These are phyloP conservation scores for Fraxinus floribunda DNA, from an alignment of 305 asterid genomes.

Conservation along the genomic window DNA sequence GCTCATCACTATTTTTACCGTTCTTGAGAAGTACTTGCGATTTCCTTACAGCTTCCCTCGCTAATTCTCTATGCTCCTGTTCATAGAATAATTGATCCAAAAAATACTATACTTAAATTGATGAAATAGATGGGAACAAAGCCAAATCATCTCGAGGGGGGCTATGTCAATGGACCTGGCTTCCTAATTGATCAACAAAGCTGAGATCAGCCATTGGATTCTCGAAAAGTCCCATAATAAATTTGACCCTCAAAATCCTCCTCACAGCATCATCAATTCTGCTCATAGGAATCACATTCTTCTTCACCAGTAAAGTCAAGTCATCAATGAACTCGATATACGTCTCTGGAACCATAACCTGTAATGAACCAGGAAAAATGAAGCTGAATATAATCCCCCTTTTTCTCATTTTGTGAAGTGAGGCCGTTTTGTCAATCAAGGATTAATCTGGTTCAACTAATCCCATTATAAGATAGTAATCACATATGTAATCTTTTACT, in stretches of 20 bases:
- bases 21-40: constrained; percentile 65
- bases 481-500: not conserved
- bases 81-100: not conserved
- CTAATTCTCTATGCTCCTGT: constrained; percentile 66
- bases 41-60: constrained; percentile 77
- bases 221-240: constrained; percentile 32
- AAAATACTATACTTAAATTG: not conserved
- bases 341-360: constrained; percentile 26
- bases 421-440: not conserved
- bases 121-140: not conserved
- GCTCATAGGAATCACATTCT: constrained; percentile 28
- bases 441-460: not conserved
- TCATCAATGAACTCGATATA: constrained; percentile 15
- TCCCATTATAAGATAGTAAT: not conserved
- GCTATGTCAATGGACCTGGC: constrained; percentile 15
- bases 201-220: constrained; percentile 32
- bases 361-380: not conserved
- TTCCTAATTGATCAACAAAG: constrained; percentile 30
- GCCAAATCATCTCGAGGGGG: not conserved
- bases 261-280: constrained; percentile 34
- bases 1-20: constrained; percentile 41
- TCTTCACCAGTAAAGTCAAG: constrained; percentile 25
- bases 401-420: not conserved
- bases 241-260: constrained; percentile 34
- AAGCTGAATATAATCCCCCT: not conserved